Evolutionary conservation across 139 green algal species (phyloP).

Genomic region (Chlorella sp.): DNA sequence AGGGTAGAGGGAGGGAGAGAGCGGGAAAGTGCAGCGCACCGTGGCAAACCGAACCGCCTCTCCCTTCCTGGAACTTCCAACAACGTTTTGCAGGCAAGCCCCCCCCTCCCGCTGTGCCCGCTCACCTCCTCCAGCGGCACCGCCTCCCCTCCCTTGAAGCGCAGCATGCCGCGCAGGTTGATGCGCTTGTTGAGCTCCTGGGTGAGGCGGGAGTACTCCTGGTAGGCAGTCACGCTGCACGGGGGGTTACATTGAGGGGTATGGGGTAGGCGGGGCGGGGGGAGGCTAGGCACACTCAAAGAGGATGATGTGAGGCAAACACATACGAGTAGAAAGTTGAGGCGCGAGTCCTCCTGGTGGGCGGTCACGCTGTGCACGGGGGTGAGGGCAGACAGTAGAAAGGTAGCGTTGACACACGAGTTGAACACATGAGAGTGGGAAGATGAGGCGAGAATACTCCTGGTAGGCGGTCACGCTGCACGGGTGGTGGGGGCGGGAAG

Average conservation of each 20-base stretch:
- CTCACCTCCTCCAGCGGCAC: constrained; percentile 34
- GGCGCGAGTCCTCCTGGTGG: constrained; percentile 68
- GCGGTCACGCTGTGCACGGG: constrained; percentile 40
- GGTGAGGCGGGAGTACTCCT: constrained; percentile 70
- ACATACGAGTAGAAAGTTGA: too few relatives aligned
- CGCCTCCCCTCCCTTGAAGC: constrained; percentile 69
- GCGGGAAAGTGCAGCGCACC: not conserved
- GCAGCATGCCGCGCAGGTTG: constrained; percentile 91
- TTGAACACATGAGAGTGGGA: too few relatives aligned
- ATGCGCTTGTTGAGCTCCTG: constrained; percentile 84
- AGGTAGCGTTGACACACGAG: too few relatives aligned
- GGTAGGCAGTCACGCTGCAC: constrained; percentile 56
- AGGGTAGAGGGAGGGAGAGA: not conserved
- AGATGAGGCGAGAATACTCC: too few relatives aligned
- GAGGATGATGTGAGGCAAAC: too few relatives aligned
- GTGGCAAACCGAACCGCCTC: not conserved
- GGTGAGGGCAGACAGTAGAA: not conserved
- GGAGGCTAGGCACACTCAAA: too few relatives aligned
- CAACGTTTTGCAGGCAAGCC: not conserved
- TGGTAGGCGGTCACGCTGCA: too few relatives aligned
- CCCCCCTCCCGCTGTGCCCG: not conserved
- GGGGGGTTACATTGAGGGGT: not conserved
- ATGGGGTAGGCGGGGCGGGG: not conserved
- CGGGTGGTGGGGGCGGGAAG: too few relatives aligned
- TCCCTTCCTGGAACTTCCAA: not conserved